Conservation (phyloP, 31 red algal species). For the Odonthalia washingtoniensis region DNA sequence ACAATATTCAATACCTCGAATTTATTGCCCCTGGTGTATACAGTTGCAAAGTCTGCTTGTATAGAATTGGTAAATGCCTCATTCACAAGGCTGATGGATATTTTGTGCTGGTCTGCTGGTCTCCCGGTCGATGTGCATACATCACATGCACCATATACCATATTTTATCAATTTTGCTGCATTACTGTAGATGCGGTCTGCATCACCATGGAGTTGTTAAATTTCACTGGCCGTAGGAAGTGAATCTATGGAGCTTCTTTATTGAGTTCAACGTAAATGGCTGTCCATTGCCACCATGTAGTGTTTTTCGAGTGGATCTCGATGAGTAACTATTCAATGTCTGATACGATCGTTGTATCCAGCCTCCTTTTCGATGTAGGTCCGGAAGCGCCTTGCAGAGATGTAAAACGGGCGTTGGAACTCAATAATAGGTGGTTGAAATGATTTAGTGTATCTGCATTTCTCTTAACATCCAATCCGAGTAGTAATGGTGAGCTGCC, state of each 20-base stretch:
- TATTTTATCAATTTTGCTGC: not conserved
- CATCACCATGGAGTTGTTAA: slow-evolving; percentile 1
- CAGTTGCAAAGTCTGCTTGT: slow-evolving; percentile 16
- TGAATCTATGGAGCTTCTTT: slow-evolving; percentile 35
- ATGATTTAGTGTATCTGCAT: slow-evolving; percentile 7
- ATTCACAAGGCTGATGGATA: slow-evolving; percentile 4
- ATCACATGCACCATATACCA: slow-evolving; percentile 2
- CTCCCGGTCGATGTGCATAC: slow-evolving; percentile 19
- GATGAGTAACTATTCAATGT: not conserved
- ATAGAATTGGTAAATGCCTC: not conserved
- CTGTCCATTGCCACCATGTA: not conserved
- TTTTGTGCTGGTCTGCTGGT: slow-evolving; percentile 1
- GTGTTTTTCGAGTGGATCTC: not conserved
- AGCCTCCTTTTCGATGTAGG: slow-evolving; percentile 1
- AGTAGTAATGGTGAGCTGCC: no score
- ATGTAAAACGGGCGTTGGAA: not conserved
- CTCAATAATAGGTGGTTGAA: not conserved
- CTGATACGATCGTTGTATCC: not conserved
- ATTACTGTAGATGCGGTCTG: not conserved
- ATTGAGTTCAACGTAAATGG: not conserved
- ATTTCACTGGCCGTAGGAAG: slow-evolving; percentile 22
- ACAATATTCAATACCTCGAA: slow-evolving; percentile 23
- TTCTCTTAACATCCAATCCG: no score
- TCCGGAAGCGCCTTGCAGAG: not conserved
- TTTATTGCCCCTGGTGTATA: not conserved